These are phyloP conservation scores for Phaeosphaeriaceae sp. DNA, from an alignment of 2,329 filamentous ascomycete species.

Conservation along the genomic window DNA sequence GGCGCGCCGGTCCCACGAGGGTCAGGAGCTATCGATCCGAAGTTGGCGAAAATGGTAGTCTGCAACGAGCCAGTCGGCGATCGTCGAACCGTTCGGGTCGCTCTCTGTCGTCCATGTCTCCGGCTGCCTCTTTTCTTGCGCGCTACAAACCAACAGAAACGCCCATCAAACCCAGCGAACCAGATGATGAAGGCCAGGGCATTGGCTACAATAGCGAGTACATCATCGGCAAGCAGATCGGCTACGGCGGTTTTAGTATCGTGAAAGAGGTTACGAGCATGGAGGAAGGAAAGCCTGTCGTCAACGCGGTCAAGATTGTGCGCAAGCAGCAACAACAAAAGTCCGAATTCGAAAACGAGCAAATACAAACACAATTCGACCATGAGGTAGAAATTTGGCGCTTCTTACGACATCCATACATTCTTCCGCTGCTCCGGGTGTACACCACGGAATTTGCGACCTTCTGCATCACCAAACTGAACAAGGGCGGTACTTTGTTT, in stretches of 20 bases:
- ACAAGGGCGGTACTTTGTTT: slow-evolving; percentile 69
- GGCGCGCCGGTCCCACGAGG: slow-evolving; percentile 35
- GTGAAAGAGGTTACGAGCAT: slow-evolving; percentile 73
- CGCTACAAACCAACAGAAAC: slow-evolving; percentile 53
- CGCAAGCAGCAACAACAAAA: slow-evolving; percentile 64
- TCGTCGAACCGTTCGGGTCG: slow-evolving; percentile 58
- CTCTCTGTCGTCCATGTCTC: slow-evolving; percentile 60
- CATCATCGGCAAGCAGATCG: slow-evolving; percentile 71
- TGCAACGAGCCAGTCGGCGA: slow-evolving; percentile 46
- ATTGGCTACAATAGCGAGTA: slow-evolving; percentile 67
- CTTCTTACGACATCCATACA: slow-evolving; percentile 67
- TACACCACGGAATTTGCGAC: slow-evolving; percentile 73
- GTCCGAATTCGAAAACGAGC: slow-evolving; percentile 68
- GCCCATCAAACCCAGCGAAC: slow-evolving; percentile 55
- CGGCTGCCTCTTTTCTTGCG: slow-evolving; percentile 65
- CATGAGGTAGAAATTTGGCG: slow-evolving; percentile 74
- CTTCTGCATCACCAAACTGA: slow-evolving; percentile 71
- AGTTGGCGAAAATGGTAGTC: slow-evolving; percentile 41
- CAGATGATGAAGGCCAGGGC: slow-evolving; percentile 72
- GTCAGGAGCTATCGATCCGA: slow-evolving; percentile 44
- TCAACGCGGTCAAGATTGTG: slow-evolving; percentile 73
- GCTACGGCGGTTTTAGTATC: slow-evolving; percentile 69
- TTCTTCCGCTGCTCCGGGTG: slow-evolving; percentile 68
- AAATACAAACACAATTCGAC: slow-evolving; percentile 71
- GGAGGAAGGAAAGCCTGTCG: slow-evolving; percentile 59